A percentile compares a stretch with the other conserved stretches of the same genome.
Conservation (phyloP, 1,284 basidiomycete species). For the Porogramme epimiltina region DNA sequence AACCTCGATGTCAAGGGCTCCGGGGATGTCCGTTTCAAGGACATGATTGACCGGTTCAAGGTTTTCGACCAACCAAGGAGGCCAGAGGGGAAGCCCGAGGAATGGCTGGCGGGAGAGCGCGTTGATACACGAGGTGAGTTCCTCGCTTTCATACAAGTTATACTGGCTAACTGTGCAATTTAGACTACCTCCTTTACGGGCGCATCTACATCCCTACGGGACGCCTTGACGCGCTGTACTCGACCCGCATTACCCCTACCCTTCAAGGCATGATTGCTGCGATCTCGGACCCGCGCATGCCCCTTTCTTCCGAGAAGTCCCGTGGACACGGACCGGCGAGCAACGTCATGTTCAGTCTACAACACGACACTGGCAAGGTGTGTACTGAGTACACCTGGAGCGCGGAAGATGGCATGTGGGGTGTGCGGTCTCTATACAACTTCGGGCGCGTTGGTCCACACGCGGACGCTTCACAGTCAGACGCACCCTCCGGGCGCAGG, state of each 20-base stretch:
- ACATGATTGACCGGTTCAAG: conserved; percentile 85
- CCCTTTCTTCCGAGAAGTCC: conserved; percentile 42
- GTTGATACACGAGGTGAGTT: conserved; percentile 77
- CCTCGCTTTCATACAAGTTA: neutral
- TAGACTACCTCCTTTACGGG: conserved; percentile 92
- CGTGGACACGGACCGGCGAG: conserved; percentile 46
- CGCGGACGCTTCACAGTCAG: neutral
- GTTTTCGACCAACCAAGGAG: conserved; percentile 77
- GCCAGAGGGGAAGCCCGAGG: conserved; percentile 75
- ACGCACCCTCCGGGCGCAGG: conserved; percentile 16
- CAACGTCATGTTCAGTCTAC: conserved; percentile 86
- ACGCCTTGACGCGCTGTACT: conserved; percentile 88
- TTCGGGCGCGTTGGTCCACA: conserved; percentile 65
- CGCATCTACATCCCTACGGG: conserved; percentile 89
- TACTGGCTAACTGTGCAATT: conserved; percentile 15
- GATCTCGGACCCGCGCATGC: conserved; percentile 72
- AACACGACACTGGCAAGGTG: conserved; percentile 92
- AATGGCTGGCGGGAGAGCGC: conserved; percentile 77
- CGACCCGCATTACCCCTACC: conserved; percentile 77
- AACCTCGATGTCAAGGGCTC: conserved; percentile 74
- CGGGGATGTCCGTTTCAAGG: conserved; percentile 80
- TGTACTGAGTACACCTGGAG: conserved; percentile 96
- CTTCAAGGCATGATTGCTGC: conserved; percentile 70
- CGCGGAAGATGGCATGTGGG: conserved; percentile 92
- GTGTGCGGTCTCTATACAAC: conserved; percentile 88